Evolutionary conservation across 1,139 yeast genomes (phyloP).

Genomic region (Debaryomycetaceae sp.): DNA sequence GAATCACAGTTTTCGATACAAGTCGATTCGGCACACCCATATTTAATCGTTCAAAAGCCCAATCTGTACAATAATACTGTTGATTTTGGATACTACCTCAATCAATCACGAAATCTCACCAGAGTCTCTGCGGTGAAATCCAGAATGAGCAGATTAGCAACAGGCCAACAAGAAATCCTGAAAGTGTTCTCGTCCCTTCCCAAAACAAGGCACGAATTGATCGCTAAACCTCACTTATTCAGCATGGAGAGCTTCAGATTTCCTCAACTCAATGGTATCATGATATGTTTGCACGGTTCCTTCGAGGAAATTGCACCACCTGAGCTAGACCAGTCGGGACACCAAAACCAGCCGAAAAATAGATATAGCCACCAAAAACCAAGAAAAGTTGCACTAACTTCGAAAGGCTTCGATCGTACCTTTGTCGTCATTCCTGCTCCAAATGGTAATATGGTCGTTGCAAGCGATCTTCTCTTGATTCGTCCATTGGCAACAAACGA

Average conservation of each 20-base stretch:
- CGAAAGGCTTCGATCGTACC: slow-evolving; percentile 83
- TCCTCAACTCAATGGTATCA: slow-evolving; percentile 71
- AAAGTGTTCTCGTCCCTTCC: slow-evolving; percentile 68
- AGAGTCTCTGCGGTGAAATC: slow-evolving; percentile 61
- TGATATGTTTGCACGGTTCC: slow-evolving; percentile 79
- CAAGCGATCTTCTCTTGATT: slow-evolving; percentile 74
- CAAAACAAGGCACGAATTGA: slow-evolving; percentile 66
- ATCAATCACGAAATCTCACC: slow-evolving; percentile 73
- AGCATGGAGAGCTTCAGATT: slow-evolving; percentile 77
- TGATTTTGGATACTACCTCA: slow-evolving; percentile 63
- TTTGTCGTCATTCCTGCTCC: slow-evolving; percentile 77
- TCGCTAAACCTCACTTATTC: slow-evolving; percentile 59
- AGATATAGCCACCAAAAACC: slow-evolving; percentile 29
- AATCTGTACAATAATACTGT: slow-evolving; percentile 26
- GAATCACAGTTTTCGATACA: slow-evolving; percentile 82
- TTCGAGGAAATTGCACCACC: slow-evolving; percentile 67
- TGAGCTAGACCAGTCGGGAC: slow-evolving; percentile 17
- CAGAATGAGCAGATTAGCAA: slow-evolving; percentile 56
- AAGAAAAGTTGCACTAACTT: slow-evolving; percentile 44
- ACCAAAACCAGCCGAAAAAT: slow-evolving; percentile 24
- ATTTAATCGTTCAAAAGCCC: slow-evolving; percentile 42
- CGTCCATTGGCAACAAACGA: slow-evolving; percentile 59
- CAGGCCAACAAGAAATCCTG: slow-evolving; percentile 68
- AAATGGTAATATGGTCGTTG: slow-evolving; percentile 70
- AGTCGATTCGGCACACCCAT: slow-evolving; percentile 51